Evolutionary conservation across 352 stramenopile genomes (phyloP).

Genomic region (Phytopythium oedochilum): DNA sequence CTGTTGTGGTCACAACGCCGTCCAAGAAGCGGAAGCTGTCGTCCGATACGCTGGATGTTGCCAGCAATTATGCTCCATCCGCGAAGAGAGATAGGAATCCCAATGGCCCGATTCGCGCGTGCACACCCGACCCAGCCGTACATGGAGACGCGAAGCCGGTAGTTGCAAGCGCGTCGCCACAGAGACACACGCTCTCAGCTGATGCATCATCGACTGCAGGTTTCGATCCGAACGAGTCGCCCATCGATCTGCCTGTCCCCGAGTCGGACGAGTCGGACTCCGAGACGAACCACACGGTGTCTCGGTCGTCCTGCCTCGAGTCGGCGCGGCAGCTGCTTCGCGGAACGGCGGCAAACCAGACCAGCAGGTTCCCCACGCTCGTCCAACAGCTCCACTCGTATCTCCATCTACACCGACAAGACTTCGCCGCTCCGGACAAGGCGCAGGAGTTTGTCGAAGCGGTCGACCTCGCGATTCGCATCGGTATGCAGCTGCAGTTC

Average conservation of each 20-base stretch:
- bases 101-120: not conserved
- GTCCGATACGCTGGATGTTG: too few relatives aligned
- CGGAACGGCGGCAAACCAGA: slow-evolving; percentile 4
- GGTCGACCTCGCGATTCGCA: slow-evolving; percentile 12
- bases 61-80: too few relatives aligned
- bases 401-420: slow-evolving; percentile 11
- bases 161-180: not conserved
- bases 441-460: slow-evolving; percentile 12
- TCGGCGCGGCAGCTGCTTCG: slow-evolving; percentile 12
- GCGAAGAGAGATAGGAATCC: slow-evolving; percentile 6
- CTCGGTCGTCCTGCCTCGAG: slow-evolving; percentile 15
- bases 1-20: not conserved
- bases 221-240: slow-evolving; percentile 8
- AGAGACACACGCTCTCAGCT: not conserved
- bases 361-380: slow-evolving; percentile 15
- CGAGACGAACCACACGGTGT: slow-evolving; percentile 5
- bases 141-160: not conserved
- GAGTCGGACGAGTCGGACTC: slow-evolving; percentile 15
- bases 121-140: not conserved
- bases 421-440: slow-evolving; percentile 9
- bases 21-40: slow-evolving; percentile 4
- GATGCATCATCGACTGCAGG: not conserved
- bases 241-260: slow-evolving; percentile 13
- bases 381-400: slow-evolving; percentile 19
- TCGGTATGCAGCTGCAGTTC: slow-evolving; percentile 16